phyloP scores from a whole-genome alignment of 441 rosid species.

The Adansonia madagascariensis region DNA sequence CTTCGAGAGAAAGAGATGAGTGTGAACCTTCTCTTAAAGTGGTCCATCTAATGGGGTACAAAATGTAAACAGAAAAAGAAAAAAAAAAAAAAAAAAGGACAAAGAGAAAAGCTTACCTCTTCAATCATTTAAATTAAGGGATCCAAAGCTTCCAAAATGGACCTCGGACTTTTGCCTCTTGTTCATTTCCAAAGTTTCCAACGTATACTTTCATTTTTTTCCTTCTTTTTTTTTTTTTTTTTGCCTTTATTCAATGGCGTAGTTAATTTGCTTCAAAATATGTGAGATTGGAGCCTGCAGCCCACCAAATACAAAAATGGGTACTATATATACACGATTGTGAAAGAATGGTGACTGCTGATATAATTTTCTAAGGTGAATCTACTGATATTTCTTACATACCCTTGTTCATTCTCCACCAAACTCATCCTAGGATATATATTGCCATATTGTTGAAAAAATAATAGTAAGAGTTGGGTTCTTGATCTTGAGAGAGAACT shows the following conservation, averaged over 20 bases:
- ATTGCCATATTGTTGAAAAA: not conserved
- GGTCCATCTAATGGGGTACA: constrained; percentile 44
- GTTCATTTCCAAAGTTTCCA: constrained; percentile 36
- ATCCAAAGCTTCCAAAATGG: constrained; percentile 41
- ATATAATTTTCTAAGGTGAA: constrained; percentile 24
- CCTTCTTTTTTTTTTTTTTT: not conserved
- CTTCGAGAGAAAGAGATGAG: not conserved
- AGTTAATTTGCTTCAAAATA: not conserved
- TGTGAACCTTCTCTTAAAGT: constrained; percentile 28
- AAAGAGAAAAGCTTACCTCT: constrained; percentile 27
- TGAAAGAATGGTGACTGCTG: not conserved
- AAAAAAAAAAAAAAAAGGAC: constrained; percentile 19
- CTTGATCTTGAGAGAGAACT: too few relatives aligned
- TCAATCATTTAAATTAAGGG: constrained; percentile 50
- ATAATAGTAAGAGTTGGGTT: not conserved
- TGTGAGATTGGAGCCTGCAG: not conserved
- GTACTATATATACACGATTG: not conserved
- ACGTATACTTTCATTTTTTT: not conserved
- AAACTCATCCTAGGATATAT: constrained; percentile 20
- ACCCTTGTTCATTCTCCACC: constrained; percentile 39
- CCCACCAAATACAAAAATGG: not conserved
- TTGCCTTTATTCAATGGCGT: constrained; percentile 5
- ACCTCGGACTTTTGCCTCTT: constrained; percentile 29
- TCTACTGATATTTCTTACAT: constrained; percentile 35
- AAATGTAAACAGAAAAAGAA: constrained; percentile 12